Evolutionary conservation across 345 rosid species (phyloP).

Genomic region (Durio zibethinus): DNA sequence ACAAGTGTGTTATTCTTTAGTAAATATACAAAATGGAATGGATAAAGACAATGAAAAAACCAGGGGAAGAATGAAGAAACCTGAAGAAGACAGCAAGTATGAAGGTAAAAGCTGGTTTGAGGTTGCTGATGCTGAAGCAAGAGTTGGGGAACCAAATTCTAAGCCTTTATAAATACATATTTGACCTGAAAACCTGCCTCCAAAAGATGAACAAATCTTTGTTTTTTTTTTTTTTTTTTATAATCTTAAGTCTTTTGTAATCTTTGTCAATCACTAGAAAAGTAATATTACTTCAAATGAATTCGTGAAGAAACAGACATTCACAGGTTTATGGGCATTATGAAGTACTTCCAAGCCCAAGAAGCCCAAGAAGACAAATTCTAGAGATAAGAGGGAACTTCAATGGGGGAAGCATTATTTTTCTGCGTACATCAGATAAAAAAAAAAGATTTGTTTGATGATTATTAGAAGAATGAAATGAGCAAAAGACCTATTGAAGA

Average conservation of each 20-base stretch:
- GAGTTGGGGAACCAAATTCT: background rate
- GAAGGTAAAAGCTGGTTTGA: background rate
- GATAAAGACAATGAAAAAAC: too few relatives aligned
- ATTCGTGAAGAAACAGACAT: too few relatives aligned
- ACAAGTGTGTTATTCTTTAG: too few relatives aligned
- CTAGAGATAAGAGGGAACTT: slow-evolving; percentile 21
- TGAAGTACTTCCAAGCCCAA: slow-evolving; percentile 21
- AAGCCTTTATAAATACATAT: background rate
- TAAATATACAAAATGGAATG: too few relatives aligned
- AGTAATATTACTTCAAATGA: too few relatives aligned
- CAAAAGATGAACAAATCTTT: background rate
- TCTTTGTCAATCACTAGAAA: background rate
- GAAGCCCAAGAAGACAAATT: slow-evolving; percentile 26
- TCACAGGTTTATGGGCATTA: too few relatives aligned
- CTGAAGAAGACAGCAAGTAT: background rate
- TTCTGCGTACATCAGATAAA: slow-evolving; percentile 11
- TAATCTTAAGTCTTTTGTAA: too few relatives aligned
- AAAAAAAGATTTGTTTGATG: background rate
- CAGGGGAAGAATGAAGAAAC: too few relatives aligned
- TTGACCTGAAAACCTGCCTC: background rate
- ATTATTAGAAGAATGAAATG: background rate
- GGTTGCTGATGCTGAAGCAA: background rate
- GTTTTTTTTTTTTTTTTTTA: too few relatives aligned
- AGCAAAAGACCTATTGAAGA: slow-evolving; percentile 16
- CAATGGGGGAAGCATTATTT: slow-evolving; percentile 11